These are phyloP conservation scores for Suhomyces sp. DNA, from an alignment of 805 yeast genomes.

Conservation along the genomic window DNA sequence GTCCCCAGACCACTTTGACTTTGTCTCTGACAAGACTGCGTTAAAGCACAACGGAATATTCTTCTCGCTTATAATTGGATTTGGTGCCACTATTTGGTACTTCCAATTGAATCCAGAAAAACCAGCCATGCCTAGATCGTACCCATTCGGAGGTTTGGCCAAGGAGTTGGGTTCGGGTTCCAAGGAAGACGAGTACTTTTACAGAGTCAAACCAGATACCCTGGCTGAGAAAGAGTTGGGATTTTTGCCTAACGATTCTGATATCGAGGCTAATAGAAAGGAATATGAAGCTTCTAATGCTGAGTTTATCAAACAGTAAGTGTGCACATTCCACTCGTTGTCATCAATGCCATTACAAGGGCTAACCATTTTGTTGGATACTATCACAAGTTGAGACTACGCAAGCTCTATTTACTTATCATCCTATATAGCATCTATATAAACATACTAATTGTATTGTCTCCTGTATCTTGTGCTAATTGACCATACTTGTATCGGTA, in stretches of 20 bases:
- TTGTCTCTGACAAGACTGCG: constrained; percentile 60
- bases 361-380: no score
- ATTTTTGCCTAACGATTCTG: constrained; percentile 30
- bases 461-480: no score
- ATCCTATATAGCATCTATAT: background rate
- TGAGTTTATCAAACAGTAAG: constrained; percentile 32
- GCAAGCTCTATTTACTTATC: background rate
- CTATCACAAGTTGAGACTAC: background rate
- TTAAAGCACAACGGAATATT: constrained; percentile 54
- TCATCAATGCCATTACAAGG: no score
- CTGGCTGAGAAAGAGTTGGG: constrained; percentile 38
- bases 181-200: constrained; percentile 30
- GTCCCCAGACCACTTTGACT: constrained; percentile 76
- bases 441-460: no score
- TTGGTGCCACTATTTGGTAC: constrained; percentile 43
- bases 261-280: constrained; percentile 25
- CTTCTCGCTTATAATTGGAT: constrained; percentile 36
- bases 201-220: constrained; percentile 39
- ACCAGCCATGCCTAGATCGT: constrained; percentile 74
- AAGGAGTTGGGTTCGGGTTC: constrained; percentile 65
- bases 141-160: constrained; percentile 73
- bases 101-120: constrained; percentile 57
- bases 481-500: no score
- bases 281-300: constrained; percentile 35
- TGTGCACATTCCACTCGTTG: no score